These are phyloP conservation scores for Prunus mira DNA, from an alignment of 306 rosid genomes.

Conservation along the genomic window DNA sequence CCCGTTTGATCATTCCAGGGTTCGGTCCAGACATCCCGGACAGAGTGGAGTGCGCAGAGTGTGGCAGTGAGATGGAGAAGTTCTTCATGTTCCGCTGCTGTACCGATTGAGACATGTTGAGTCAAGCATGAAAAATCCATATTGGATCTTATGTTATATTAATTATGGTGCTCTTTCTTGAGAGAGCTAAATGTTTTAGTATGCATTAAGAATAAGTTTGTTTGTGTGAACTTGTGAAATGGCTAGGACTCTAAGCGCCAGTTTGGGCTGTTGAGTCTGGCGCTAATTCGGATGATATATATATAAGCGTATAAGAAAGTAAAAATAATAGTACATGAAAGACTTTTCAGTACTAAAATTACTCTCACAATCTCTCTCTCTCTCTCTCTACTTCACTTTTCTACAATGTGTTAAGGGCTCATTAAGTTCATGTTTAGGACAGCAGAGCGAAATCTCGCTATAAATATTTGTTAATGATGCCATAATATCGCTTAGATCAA, in stretches of 20 bases:
- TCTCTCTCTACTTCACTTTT: neutral
- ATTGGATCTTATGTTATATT: neutral
- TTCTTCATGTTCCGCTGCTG: conserved; percentile 90
- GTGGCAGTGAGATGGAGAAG: conserved; percentile 87
- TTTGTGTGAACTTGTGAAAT: neutral
- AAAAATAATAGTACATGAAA: conserved; percentile 3
- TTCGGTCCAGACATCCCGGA: conserved; percentile 60
- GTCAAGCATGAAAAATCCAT: neutral
- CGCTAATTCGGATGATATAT: neutral
- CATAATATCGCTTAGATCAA: too few relatives aligned
- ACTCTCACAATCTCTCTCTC: neutral
- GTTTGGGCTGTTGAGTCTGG: neutral
- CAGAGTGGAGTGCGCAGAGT: conserved; percentile 74
- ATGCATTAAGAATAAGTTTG: neutral
- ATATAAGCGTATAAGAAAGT: neutral
- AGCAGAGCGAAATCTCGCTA: too few relatives aligned
- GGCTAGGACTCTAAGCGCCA: neutral
- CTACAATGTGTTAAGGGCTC: too few relatives aligned
- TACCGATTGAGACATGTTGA: conserved; percentile 23
- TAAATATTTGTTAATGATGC: too few relatives aligned
- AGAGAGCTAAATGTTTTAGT: neutral
- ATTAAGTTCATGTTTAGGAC: too few relatives aligned
- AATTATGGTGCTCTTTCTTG: neutral
- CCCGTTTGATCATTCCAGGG: conserved; percentile 70
- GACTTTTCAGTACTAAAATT: neutral